phyloP scores from a whole-genome alignment of 345 rosid species.

The Sisymbrium irio region DNA sequence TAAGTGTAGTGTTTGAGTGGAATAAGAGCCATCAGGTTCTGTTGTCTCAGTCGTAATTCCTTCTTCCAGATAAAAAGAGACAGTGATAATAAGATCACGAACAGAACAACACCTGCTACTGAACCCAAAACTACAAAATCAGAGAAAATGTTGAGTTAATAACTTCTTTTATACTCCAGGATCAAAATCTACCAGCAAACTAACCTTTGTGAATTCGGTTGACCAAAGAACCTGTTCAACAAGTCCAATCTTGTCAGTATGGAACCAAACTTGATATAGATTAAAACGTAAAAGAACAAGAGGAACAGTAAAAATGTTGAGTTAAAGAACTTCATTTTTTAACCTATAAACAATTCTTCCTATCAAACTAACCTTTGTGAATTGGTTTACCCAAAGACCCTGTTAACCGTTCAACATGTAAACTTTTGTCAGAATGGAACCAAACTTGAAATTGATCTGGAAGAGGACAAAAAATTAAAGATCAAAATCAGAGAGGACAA shows the following conservation, averaged over 20 bases:
- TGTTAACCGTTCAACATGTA: background rate
- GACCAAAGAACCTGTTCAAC: background rate
- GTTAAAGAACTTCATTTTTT: background rate
- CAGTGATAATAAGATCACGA: background rate
- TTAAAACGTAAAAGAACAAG: background rate
- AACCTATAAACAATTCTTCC: no score
- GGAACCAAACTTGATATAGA: background rate
- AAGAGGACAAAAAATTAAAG: background rate
- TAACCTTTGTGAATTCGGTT: background rate
- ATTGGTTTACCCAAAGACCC: rapidly evolving
- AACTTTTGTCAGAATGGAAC: background rate
- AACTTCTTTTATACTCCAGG: background rate
- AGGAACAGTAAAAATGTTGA: background rate
- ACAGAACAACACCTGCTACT: background rate
- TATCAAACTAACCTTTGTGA: background rate
- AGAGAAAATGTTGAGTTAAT: background rate
- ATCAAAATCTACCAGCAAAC: background rate
- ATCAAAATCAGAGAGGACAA: background rate
- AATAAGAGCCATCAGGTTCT: background rate
- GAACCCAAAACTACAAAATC: background rate
- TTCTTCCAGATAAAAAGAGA: background rate
- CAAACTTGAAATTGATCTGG: background rate
- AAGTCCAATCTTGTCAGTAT: background rate
- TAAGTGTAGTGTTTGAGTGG: slow-evolving; percentile 29
- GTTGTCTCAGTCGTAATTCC: background rate